A percentile compares a stretch with the other conserved stretches of the same genome.
Evolutionary conservation across 2,329 filamentous ascomycete species (phyloP).

Genomic region (Myriosclerotinia duriaeana): DNA sequence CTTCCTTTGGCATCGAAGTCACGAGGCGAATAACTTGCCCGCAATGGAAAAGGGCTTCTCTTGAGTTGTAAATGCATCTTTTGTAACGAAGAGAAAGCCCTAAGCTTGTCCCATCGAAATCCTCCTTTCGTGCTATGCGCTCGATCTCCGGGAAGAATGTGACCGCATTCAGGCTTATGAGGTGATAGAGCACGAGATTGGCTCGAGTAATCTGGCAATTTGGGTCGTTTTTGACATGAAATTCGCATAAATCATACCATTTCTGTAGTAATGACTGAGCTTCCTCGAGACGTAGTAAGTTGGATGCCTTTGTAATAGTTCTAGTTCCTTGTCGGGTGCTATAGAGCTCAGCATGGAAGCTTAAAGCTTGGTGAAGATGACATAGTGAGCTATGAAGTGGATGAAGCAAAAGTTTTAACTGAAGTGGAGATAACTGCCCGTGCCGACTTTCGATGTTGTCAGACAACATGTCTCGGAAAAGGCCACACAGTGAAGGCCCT

Average conservation of each 20-base stretch:
- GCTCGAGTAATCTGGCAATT: conserved; percentile 60
- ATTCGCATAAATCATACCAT: conserved; percentile 66
- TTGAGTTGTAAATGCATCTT: conserved; percentile 61
- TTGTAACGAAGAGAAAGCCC: conserved; percentile 57
- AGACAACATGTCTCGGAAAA: conserved; percentile 67
- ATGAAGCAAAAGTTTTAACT: conserved; percentile 66
- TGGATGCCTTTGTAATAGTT: conserved; percentile 58
- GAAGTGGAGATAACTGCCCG: conserved; percentile 49
- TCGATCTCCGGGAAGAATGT: conserved; percentile 69
- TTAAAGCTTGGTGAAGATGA: conserved; percentile 63
- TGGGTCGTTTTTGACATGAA: conserved; percentile 55
- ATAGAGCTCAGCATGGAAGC: conserved; percentile 60
- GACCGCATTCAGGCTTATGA: conserved; percentile 67
- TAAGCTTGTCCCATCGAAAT: conserved; percentile 53
- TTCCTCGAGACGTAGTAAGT: conserved; percentile 60
- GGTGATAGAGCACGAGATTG: conserved; percentile 68
- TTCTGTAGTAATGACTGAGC: conserved; percentile 62
- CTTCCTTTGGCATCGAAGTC: conserved; percentile 57
- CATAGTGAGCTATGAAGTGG: conserved; percentile 65
- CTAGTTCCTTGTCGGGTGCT: conserved; percentile 46
- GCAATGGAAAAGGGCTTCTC: conserved; percentile 65
- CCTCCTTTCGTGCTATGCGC: conserved; percentile 61
- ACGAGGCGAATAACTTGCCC: conserved; percentile 65
- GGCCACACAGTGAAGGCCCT: conserved; percentile 59
- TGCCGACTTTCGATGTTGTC: conserved; percentile 58